Evolutionary conservation across 2,329 filamentous ascomycete species (phyloP), one percentile per base, ranked within the genome.

Genomic region (Aureobasidium sp.): DNA sequence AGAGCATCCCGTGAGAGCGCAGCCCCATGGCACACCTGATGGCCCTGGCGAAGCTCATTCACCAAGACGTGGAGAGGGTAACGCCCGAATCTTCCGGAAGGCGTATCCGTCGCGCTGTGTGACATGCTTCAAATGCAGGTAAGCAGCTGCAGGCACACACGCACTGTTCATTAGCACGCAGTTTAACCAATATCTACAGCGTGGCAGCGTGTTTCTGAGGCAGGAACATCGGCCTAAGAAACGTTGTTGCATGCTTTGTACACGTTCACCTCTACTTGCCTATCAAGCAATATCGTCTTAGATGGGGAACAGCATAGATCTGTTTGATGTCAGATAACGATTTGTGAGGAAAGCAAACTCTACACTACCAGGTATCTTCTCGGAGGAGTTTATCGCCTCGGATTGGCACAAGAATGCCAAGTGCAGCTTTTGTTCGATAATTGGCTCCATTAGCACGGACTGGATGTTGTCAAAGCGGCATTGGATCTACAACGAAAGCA

Each of bases 21-120:
- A 58, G 43, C 23, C 31, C 43, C 55, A 58, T 58, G 54, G 53
- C 53, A 57, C 53, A 57, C 11, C 40, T 27, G 25, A 21, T 47
- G 21, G 54, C 23, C 31, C 40, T 37, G 40, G 55, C 40, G 53
- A 57, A 40, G 43, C 21, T 37, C 43, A 58, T 33, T 49, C 55
- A 49, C 43, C 43, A 49, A 58, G 55, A 47, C 23, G 42, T 58
- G 43, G 42, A 58, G 33, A 49, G 21, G 55, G 55, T 47, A 49
- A 49, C 55, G 55, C 33, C 42, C 53, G 53, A 57, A 46, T 19
- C 17, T 57, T 57, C 55, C 55, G 55, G 40, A 57, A 57, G 53
- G 38, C 53, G 35, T 45, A 45, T 46, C 53, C 53, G 53, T 37
- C 33, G 40, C 25, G 40, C 29, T 8, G 13, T 57, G 53, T 46